These are phyloP conservation scores for Zea luxurians DNA, from an alignment of 176 grass and related monocot species.

Conservation along the genomic window DNA sequence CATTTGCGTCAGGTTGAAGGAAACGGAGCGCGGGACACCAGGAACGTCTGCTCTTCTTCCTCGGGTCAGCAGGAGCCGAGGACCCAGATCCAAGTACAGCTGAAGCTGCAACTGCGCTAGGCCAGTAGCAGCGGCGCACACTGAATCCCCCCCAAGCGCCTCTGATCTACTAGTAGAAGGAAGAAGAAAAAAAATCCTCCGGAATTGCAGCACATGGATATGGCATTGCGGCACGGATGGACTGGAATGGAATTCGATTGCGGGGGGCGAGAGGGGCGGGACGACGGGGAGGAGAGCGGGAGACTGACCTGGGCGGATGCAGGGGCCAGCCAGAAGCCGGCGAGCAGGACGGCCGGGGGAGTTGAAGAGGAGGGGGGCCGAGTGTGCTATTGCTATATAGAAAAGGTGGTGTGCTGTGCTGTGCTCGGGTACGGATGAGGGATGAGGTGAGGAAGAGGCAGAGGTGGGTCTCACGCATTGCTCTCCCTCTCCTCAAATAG, in stretches of 20 bases:
- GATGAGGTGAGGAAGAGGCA: no score
- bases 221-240: conserved; percentile 5
- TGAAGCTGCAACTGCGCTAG: background rate
- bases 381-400: conserved; percentile 36
- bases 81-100: conserved; percentile 52
- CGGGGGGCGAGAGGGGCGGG: background rate
- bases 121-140: background rate
- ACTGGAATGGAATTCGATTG: background rate
- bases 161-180: background rate
- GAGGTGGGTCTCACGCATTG: no score
- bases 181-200: background rate
- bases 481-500: no score
- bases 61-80: conserved; percentile 34
- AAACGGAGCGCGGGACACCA: conserved; percentile 26
- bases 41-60: conserved; percentile 43
- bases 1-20: conserved; percentile 46
- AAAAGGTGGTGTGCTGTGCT: conserved; percentile 37
- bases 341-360: conserved; percentile 24
- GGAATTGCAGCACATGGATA: background rate
- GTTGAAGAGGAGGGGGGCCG: background rate
- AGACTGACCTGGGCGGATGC: conserved; percentile 56
- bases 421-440: no score
- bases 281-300: background rate
- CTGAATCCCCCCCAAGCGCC: background rate
- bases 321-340: conserved; percentile 12